Conservation (phyloP, 352 stramenopile species). For the Vaucheria bursata region DNA sequence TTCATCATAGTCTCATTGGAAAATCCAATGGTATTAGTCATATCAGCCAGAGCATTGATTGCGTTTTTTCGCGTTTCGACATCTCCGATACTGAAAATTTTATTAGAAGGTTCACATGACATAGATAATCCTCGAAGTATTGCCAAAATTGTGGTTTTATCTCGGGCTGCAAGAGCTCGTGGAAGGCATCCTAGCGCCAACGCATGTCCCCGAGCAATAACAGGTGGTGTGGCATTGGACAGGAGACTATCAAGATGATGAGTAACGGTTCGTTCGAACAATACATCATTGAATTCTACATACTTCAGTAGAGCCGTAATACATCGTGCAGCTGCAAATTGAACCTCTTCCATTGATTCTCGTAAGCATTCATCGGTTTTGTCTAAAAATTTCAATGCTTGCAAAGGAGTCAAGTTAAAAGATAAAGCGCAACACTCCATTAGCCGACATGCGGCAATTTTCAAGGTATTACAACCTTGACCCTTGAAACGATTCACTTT, state of each 20-base stretch:
- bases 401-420: neutral
- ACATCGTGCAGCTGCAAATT: slow-evolving; percentile 69
- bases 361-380: slow-evolving; percentile 77
- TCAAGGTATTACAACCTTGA: slow-evolving; percentile 87
- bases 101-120: neutral
- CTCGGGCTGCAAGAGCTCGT: slow-evolving; percentile 50
- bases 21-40: slow-evolving; percentile 61
- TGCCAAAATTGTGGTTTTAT: neutral
- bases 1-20: neutral
- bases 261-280: slow-evolving; percentile 32
- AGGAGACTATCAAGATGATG: slow-evolving; percentile 46
- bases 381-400: slow-evolving; percentile 61
- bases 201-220: slow-evolving; percentile 69
- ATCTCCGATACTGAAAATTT: slow-evolving; percentile 64
- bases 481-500: slow-evolving; percentile 87
- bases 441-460: slow-evolving; percentile 78
- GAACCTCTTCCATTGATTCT: slow-evolving; percentile 84
- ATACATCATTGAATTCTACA: neutral
- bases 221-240: slow-evolving; percentile 49
- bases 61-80: slow-evolving; percentile 89
- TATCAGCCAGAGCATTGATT: slow-evolving; percentile 72
- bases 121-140: neutral
- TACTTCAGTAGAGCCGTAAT: slow-evolving; percentile 51
- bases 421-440: slow-evolving; percentile 78
- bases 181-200: slow-evolving; percentile 68